These are phyloP conservation scores for Rosa hybrid DNA, from an alignment of 331 rosid genomes.

Conservation along the genomic window DNA sequence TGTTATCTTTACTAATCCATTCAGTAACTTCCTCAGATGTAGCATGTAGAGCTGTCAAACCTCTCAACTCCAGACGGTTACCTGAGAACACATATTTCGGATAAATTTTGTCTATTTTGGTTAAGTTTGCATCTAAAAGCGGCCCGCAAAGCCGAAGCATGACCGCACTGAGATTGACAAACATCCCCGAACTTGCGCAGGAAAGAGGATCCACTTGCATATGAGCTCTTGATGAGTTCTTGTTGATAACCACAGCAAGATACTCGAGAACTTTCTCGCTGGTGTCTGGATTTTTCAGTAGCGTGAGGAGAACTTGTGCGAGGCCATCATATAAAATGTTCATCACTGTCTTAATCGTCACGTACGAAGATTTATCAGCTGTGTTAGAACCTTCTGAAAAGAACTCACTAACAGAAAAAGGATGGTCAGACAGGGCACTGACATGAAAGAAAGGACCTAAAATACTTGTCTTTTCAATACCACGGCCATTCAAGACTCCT, in stretches of 20 bases:
- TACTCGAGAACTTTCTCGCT: conserved; percentile 81
- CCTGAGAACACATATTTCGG: conserved; percentile 72
- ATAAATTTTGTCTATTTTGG: conserved; percentile 84
- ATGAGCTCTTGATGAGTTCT: conserved; percentile 92
- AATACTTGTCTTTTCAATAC: conserved; percentile 88
- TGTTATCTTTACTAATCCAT: conserved; percentile 56
- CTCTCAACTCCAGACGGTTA: conserved; percentile 78
- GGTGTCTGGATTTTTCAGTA: conserved; percentile 73
- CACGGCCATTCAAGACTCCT: conserved; percentile 80
- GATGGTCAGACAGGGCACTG: conserved; percentile 82
- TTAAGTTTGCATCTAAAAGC: conserved; percentile 77
- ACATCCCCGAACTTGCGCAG: conserved; percentile 98
- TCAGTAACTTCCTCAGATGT: conserved; percentile 90
- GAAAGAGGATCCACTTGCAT: conserved; percentile 90
- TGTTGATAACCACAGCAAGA: conserved; percentile 89
- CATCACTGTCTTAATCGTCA: conserved; percentile 79
- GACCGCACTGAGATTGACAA: conserved; percentile 93
- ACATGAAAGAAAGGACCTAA: conserved; percentile 94
- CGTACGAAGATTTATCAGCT: conserved; percentile 76
- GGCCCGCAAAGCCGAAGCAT: conserved; percentile 96
- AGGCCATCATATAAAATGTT: conserved; percentile 82
- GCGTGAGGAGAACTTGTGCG: conserved; percentile 66
- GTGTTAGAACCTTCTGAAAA: conserved; percentile 85
- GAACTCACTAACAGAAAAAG: conserved; percentile 46
- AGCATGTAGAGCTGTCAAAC: conserved; percentile 94